Base-by-base conservation (phyloP, 768 basidiomycete species). In the Russula dissimulans region DNA sequence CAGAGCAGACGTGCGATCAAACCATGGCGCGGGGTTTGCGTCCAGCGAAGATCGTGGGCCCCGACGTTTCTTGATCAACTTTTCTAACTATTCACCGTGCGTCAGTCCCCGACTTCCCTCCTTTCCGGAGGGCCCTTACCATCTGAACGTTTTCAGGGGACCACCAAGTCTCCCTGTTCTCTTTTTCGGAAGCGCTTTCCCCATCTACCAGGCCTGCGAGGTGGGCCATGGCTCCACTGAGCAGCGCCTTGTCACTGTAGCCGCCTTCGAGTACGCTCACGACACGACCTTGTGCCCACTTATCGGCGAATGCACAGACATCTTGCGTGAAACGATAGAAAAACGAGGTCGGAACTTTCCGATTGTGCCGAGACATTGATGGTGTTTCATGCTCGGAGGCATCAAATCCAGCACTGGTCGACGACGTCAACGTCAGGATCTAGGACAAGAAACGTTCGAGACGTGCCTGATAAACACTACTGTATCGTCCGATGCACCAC, bases 211-310 rank as follows among this genome's bases (percentile, higher is more conserved):
- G 72, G 4, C 94, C 95, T 7, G 75, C 74, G 2, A 95, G 71
- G 69, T 93, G 89, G 0, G 92, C 89, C 81, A 93, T 82, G 0
- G 86, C 79, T 0, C 89, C 95, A 63, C 89, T 92, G 6, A 77
- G 83, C 56, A 98, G 76, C 0, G 95, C 94, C 6, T 87, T 80
- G 70, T 97, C 93, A 66, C 90, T 91, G 68, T 97, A 97, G 1
- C 95, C 95, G 1, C 95, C 95, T 73, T 99, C 95, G 1, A 99
- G 81, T 0, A 97, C 89, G 66, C 91, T 93, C 42, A 98, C 78
- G 5, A 95, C 66, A 44, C 84, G 79, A 0, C 93, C 91, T 1
- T 71, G 67, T 0, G 90, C 83, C 63, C 84, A 84, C 47, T 70
- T 64, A 31, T 87, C 79, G 7, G 87, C 85, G 57, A 99, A 80